Evolutionary conservation across 495 filamentous ascomycete species (phyloP), one percentile per base, ranked within the genome.

Genomic region (Neurospora sp.): DNA sequence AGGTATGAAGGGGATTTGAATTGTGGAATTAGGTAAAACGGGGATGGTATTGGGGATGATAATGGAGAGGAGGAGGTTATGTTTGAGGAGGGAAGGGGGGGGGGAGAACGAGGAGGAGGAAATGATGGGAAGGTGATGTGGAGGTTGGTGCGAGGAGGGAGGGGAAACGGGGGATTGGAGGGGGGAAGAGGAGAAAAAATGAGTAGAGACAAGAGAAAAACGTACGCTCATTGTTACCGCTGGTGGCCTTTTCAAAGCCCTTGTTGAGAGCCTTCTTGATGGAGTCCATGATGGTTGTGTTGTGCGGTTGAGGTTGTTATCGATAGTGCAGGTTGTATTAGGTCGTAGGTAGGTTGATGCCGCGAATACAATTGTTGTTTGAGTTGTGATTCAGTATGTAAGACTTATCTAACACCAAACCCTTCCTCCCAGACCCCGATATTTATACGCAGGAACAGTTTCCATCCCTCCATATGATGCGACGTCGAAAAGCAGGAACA

Each of bases 151-250:
- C 2, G 27, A 31, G 27, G 27, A 2, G 27, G 27, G 2, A 31
- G 2, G 27, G 2, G 27, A 2, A 31, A 2, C 2, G 27, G 2
- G 1, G 2, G 2, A 31, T n/a, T n/a, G 2, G n/a, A 9, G 44
- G 46, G 42, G 4, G 9, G 10, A 8, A 12, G 49, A 23, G 10
- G 10, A 27, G 11, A n/a, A n/a, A n/a, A n/a, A n/a, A n/a, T 31
- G 23, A 11, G 5, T 3, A 8, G 31, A 8, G 5, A 16, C 4
- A 7, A 23, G 16, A 23, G 11, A 5, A 18, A 10, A n/a, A 41
- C 76, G n/a, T 72, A 77, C 74, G 76, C 62, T 77, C 76, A 0
- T 72, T 4, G 6, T 77, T 44, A 16, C 27, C 49, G 18, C 14
- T 62, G 2, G 71, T 73, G 1, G 71, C 76, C 69, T 73, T 72